Evolutionary conservation across 176 grass and related monocot species (phyloP).

Genomic region (Carex kokanica): DNA sequence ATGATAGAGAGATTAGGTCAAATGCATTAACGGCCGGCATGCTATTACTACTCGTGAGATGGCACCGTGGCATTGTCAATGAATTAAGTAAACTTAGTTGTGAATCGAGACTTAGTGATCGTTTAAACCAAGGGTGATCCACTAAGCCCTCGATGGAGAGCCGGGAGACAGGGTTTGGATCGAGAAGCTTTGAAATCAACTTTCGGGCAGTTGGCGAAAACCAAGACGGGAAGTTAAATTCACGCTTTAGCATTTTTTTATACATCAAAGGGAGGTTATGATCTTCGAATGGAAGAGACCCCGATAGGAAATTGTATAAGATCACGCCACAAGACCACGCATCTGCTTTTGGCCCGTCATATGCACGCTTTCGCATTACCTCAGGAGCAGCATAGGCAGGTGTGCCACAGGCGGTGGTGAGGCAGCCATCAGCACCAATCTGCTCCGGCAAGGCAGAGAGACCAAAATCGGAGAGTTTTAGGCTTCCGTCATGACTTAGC

Average conservation of each 20-base stretch:
- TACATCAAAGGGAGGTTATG: conserved; percentile 59
- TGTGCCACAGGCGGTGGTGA: conserved; percentile 66
- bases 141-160: conserved; percentile 38
- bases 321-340: conserved; percentile 86
- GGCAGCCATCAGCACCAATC: conserved; percentile 35
- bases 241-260: conserved; percentile 41
- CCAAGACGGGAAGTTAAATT: conserved; percentile 57
- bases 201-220: conserved; percentile 44
- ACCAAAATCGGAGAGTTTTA: conserved; percentile 80
- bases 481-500: conserved; percentile 37
- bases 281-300: conserved; percentile 67
- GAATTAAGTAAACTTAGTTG: conserved; percentile 42
- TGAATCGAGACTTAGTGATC: conserved; percentile 73
- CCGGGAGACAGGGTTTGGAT: conserved; percentile 64
- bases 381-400: conserved; percentile 72
- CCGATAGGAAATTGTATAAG: conserved; percentile 75
- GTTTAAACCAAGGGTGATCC: conserved; percentile 73
- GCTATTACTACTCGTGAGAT: not conserved
- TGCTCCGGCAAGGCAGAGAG: conserved; percentile 57
- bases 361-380: conserved; percentile 44
- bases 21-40: conserved; percentile 58
- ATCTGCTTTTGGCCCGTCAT: conserved; percentile 81
- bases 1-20: conserved; percentile 76
- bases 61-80: not conserved
- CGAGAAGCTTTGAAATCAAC: conserved; percentile 56